A percentile compares a stretch with the other conserved stretches of the same genome.
These are phyloP conservation scores for Rhododendron molle DNA, from an alignment of 148 eudicot genomes.

Conservation along the genomic window DNA sequence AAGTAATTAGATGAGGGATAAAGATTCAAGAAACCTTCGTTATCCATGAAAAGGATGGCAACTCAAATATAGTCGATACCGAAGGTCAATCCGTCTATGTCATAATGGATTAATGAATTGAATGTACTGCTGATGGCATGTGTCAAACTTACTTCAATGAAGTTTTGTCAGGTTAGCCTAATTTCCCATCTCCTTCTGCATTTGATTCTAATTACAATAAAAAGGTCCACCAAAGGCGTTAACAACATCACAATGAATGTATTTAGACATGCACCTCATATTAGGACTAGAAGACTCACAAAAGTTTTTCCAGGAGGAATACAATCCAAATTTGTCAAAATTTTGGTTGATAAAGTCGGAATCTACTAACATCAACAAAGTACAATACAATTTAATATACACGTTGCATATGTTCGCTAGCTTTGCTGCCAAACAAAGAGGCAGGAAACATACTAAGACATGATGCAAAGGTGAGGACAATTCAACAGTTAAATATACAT, in stretches of 20 bases:
- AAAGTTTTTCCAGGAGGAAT: neutral
- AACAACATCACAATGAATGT: neutral
- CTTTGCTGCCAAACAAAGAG: constrained; percentile 3
- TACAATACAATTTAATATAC: constrained; percentile 17
- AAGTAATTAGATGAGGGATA: neutral
- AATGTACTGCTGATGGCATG: neutral
- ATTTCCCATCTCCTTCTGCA: neutral
- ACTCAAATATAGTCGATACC: neutral
- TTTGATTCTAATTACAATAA: neutral
- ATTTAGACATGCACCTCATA: neutral
- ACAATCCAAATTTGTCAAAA: neutral
- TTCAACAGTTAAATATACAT: constrained; percentile 35
- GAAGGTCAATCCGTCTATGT: neutral
- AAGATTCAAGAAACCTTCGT: neutral
- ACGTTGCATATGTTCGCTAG: constrained; percentile 9
- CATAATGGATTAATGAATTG: neutral
- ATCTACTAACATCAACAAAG: neutral
- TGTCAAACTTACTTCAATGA: neutral
- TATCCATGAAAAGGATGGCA: neutral
- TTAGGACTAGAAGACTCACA: neutral
- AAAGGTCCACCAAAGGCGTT: neutral
- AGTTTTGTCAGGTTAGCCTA: neutral
- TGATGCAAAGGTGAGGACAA: constrained; percentile 20
- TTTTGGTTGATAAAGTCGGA: neutral
- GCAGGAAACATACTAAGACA: constrained; percentile 9